Evolutionary conservation across 768 basidiomycete species (phyloP).

Genomic region (Mycena filopes): DNA sequence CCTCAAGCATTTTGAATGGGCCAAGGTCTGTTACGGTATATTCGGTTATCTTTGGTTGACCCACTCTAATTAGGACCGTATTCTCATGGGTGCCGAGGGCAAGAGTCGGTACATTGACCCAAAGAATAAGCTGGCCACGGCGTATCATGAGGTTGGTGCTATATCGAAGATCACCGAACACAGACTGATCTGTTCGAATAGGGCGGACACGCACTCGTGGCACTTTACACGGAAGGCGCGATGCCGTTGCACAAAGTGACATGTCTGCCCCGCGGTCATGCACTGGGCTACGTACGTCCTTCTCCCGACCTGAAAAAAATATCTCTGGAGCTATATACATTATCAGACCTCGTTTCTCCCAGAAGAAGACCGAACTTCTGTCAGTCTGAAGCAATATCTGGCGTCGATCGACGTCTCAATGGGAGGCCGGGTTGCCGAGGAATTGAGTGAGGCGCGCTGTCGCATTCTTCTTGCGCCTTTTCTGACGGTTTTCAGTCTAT

Average conservation of each 20-base stretch:
- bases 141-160: slow-evolving; percentile 88
- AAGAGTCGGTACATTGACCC: slow-evolving; percentile 90
- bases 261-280: slow-evolving; percentile 95
- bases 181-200: slow-evolving; percentile 41
- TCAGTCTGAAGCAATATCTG: slow-evolving; percentile 78
- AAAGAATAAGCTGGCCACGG: slow-evolving; percentile 88
- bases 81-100: slow-evolving; percentile 96
- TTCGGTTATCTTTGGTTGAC: not conserved
- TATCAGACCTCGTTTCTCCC: slow-evolving; percentile 80
- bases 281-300: slow-evolving; percentile 82
- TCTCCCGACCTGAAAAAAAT: slow-evolving; percentile 10
- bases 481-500: slow-evolving; percentile 67
- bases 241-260: slow-evolving; percentile 99
- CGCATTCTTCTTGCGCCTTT: slow-evolving; percentile 27
- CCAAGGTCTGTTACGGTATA: slow-evolving; percentile 66
- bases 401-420: slow-evolving; percentile 91
- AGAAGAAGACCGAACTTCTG: slow-evolving; percentile 77
- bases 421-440: slow-evolving; percentile 96
- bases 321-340: slow-evolving; percentile 28
- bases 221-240: slow-evolving; percentile 93
- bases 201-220: slow-evolving; percentile 95
- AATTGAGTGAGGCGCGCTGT: slow-evolving; percentile 67
- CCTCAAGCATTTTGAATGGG: slow-evolving; percentile 96
- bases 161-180: not conserved
- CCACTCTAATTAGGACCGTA: slow-evolving; percentile 73